Evolutionary conservation across 1,284 basidiomycete species (phyloP), one percentile per base, ranked within the genome.

Genomic region (Xanthoconium separans): DNA sequence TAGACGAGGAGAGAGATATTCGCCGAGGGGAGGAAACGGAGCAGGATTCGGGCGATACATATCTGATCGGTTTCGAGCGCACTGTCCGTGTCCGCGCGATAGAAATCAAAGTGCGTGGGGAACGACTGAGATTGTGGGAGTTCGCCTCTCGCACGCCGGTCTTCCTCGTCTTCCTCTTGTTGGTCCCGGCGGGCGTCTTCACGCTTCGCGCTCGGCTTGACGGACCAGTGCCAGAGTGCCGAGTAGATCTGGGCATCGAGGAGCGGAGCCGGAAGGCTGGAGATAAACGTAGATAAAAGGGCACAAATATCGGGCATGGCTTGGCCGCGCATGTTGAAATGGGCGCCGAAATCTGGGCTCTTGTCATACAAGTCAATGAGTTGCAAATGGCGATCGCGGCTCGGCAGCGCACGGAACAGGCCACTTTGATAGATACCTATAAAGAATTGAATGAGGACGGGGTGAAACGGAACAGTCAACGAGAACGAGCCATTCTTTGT

Each of bases 1-100:
- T 88, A 88, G 20, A 80, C 73, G 43, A 89, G 70, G 1, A 88
- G 69, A 15, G 78, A 79, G 59, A 85, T 78, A 42, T 80, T 74
- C 9, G 79, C 69, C 1, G 77, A 74, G 0, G 87, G 83, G 6
- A 88, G 75, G 31, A 89, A 76, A 5, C 81, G 81, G 16, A 89
- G 74, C 33, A 88, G 66, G 47, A 80, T 71, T 57, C 81, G 81
- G 1, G 81, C 80, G 42, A 75, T 69, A 11, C 59, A 64, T 59
- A 83, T 68, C 33, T 76, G 74, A 5, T 68, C 54, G 9, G 55
- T 53, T 58, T 75, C 71, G 37, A 69, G 53, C 22, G 61, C 51
- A 2, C 54, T 53, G 41, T 66, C 65, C 8, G 44, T 24, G 30
- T 63, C 54, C 11, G 55, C 58, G 2, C 59, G 37, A 30, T 44